These are phyloP conservation scores for Ophioceras dolichostomum DNA, from an alignment of 2,329 filamentous ascomycete species.

Conservation along the genomic window DNA sequence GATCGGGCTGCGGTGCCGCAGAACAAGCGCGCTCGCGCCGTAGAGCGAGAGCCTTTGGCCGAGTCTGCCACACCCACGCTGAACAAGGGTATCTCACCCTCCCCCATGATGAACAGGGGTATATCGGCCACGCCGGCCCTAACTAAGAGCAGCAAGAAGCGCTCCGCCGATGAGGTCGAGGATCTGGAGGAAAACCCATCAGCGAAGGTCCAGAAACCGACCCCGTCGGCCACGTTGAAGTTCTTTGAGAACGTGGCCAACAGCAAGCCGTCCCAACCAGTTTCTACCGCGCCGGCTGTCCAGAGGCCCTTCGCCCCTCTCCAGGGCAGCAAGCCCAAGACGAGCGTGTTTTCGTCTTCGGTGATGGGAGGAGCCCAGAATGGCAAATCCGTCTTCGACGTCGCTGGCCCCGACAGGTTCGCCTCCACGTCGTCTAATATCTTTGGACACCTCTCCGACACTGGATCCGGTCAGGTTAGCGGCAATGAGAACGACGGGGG, in stretches of 20 bases:
- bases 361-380: too few species aligned
- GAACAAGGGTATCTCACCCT: too few species aligned
- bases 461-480: constrained; percentile 41
- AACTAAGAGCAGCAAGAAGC: constrained; percentile 39
- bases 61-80: constrained; percentile 21
- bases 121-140: constrained; percentile 19
- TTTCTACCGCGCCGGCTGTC: constrained; percentile 16
- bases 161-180: constrained; percentile 30
- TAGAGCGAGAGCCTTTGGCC: constrained; percentile 24
- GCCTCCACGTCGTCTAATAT: constrained; percentile 28
- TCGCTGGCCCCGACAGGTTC: constrained; percentile 19
- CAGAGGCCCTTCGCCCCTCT: constrained; percentile 10
- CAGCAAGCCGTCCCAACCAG: constrained; percentile 4
- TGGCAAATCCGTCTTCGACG: constrained; percentile 9
- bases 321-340: constrained; percentile 11
- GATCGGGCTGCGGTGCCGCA: constrained; percentile 22
- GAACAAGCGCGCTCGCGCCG: constrained; percentile 35
- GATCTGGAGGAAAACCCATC: constrained; percentile 33
- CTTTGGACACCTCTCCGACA: constrained; percentile 47
- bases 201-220: constrained; percentile 34
- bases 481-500: constrained; percentile 30
- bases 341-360: constrained; percentile 16
- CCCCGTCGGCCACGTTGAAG: constrained; percentile 40
- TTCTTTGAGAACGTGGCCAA: constrained; percentile 47
- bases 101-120: too few species aligned